phyloP scores from a whole-genome alignment of 257 asterid species.

The Lithospermum erythrorhizon region DNA sequence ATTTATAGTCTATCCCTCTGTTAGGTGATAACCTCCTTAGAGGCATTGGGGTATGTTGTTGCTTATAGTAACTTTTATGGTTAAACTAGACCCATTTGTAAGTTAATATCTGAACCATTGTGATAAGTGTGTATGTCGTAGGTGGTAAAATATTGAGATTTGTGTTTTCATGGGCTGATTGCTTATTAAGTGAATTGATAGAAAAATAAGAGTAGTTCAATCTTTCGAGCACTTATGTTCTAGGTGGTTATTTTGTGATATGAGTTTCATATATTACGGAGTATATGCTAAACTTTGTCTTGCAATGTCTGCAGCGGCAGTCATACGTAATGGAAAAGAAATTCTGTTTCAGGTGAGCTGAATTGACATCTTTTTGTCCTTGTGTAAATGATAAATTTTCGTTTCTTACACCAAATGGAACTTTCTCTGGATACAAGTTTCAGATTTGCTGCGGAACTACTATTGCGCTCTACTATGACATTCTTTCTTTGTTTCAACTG shows the following conservation, averaged over 20 bases:
- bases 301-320: conserved; percentile 42
- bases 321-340: conserved; percentile 65
- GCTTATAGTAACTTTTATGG: too few species aligned
- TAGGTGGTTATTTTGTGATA: neutral
- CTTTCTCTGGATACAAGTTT: neutral
- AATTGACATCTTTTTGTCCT: conserved; percentile 1
- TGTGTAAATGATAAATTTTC: neutral
- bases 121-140: too few species aligned
- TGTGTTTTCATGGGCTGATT: neutral
- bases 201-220: neutral
- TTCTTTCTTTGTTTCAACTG: too few species aligned
- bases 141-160: neutral
- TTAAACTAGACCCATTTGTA: too few species aligned
- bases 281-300: conserved; percentile 11
- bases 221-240: neutral
- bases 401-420: neutral
- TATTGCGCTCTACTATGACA: neutral
- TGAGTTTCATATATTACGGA: neutral
- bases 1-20: too few species aligned
- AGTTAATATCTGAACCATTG: too few species aligned
- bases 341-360: conserved; percentile 66
- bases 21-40: too few species aligned
- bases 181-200: neutral
- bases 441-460: neutral
- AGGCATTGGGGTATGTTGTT: too few species aligned